Evolutionary conservation across 1,284 basidiomycete species (phyloP), one percentile per base, ranked within the genome.

Genomic region (Entoloma clypeatum): DNA sequence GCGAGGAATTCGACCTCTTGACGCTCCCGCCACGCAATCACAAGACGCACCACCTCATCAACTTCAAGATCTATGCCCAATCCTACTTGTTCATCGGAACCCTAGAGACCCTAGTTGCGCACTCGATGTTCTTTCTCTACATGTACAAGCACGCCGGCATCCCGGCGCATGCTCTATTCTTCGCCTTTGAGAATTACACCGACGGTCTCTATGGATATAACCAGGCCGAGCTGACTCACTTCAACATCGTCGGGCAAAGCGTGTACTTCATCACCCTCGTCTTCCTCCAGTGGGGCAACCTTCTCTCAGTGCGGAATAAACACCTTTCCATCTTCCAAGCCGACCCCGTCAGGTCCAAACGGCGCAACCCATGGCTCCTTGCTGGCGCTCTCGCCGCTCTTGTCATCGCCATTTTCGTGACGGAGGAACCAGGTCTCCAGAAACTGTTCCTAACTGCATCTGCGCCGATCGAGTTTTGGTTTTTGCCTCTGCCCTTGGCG

Each of bases 261-360:
- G 49, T 50, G n/a, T 50, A 50, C 34, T 50, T 50, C 16, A 46
- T 50, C 6, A 48, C 46, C 10, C n/a, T 50, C 11, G 49, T 50
- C 36, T 49, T 51, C 16, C 16, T 52, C 14, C 50, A 52, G 9
- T 52, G 50, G 50, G 50, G 50, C 2, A 52, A 52, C 27, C 44
- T 52, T 16, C 48, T 52, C 10, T 52, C 50, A 3, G 44, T 50
- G 13, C 50, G 50, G 9, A 52, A 52, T 29, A 52, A 52, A 23
- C 50, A 48, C 6, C 40, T 52, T 3, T 52, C 50, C 6, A 52
- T 52, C 9, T 37, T 51, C 13, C 47, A 51, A 19, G 50, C 50
- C 10, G 50, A 51, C 17, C 50, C 50, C 2, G 41, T 51, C 18
- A 39, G 50, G 13, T 25, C 48, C 10, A 40, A 51, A 23, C 45